Percentiles rank a stretch among this genome's conserved stretches.
Evolutionary conservation across 805 yeast species (phyloP).

Genomic region (Lipomyces orientalis): DNA sequence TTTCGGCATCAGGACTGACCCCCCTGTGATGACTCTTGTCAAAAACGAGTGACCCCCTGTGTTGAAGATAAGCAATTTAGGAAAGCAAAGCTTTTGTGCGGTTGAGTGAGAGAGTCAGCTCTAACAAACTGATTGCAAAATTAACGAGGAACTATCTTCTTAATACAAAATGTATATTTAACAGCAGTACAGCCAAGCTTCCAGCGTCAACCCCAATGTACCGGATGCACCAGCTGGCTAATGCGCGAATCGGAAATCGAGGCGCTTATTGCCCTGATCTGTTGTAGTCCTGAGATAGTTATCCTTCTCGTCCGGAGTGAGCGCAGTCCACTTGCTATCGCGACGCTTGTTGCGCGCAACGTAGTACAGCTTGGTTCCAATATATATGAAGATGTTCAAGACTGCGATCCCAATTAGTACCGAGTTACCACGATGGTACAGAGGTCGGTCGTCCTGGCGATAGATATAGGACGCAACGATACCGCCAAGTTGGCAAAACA

Average conservation of each 20-base stretch:
- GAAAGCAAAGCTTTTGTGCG: too few species aligned
- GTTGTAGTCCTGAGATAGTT: constrained; percentile 54
- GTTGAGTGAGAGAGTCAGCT: background rate
- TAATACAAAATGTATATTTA: too few species aligned
- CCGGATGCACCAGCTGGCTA: constrained; percentile 3
- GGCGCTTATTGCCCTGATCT: constrained; percentile 63
- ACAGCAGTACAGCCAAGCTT: background rate
- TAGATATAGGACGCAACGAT: constrained; percentile 64
- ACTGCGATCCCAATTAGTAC: constrained; percentile 43
- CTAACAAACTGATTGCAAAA: background rate
- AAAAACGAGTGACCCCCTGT: too few species aligned
- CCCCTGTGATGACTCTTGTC: too few species aligned
- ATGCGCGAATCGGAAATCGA: constrained; percentile 56
- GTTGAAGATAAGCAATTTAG: too few species aligned
- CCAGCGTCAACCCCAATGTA: background rate
- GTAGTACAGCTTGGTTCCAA: constrained; percentile 46
- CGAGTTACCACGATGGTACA: constrained; percentile 62
- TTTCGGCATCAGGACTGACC: background rate
- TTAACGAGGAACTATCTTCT: background rate
- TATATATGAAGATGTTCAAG: constrained; percentile 39
- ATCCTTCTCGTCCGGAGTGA: constrained; percentile 57
- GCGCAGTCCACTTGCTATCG: constrained; percentile 56
- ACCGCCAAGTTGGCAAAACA: constrained; percentile 64
- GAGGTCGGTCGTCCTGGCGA: constrained; percentile 61
- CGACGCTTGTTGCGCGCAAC: constrained; percentile 45